phyloP scores from a whole-genome alignment of 192 early-diverging fungal genomes.

The Entrophospora sp. region DNA sequence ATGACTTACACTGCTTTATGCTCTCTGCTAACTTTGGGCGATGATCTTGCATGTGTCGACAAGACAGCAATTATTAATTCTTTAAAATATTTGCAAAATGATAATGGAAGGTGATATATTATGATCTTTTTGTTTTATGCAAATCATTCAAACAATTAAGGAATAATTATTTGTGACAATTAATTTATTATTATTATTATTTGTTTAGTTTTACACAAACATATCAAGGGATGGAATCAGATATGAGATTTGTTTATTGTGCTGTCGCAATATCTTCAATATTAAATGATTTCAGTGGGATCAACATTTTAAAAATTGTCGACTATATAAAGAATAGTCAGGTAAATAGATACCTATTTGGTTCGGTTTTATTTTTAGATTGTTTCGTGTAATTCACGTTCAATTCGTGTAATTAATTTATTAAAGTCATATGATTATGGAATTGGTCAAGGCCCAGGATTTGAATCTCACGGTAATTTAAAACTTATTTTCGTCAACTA shows the following conservation, averaged over 20 bases:
- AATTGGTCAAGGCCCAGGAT: conserved; percentile 64
- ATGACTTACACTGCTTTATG: conserved; percentile 88
- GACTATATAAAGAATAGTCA: conserved; percentile 52
- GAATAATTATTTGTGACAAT: too few species aligned
- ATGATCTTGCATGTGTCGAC: conserved; percentile 82
- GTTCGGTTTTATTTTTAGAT: background rate
- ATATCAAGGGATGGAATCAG: conserved; percentile 61
- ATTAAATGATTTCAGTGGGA: conserved; percentile 82
- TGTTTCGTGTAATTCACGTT: background rate
- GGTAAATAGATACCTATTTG: conserved; percentile 33
- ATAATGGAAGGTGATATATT: conserved; percentile 71
- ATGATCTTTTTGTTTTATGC: too few species aligned
- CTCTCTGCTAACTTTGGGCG: conserved; percentile 72
- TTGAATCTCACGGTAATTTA: conserved; percentile 83
- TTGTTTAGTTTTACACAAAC: conserved; percentile 55
- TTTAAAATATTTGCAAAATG: conserved; percentile 59
- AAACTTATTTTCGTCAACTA: too few species aligned
- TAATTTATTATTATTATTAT: background rate
- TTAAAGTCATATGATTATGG: conserved; percentile 60
- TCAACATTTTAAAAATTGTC: conserved; percentile 53
- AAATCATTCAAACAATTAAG: too few species aligned
- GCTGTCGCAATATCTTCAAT: conserved; percentile 76
- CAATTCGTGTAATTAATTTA: background rate
- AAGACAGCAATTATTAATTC: conserved; percentile 49
- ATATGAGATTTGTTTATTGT: conserved; percentile 88